Conservation (phyloP, 2,329 filamentous ascomycete species). For the Talaromyces verruculosus region DNA sequence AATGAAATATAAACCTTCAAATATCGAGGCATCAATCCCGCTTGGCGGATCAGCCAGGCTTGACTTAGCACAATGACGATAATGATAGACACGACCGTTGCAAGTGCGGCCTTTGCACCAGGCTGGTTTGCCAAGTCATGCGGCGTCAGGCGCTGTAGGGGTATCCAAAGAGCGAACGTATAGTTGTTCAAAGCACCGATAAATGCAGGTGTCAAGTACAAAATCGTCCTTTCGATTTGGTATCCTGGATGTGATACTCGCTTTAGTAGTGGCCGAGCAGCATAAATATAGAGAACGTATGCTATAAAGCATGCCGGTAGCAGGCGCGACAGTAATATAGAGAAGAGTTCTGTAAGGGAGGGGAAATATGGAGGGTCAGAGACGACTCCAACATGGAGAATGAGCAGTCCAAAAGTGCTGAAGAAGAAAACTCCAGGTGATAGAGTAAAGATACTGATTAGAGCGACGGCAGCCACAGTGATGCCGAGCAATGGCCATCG, state of each 20-base stretch:
- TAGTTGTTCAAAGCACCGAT: conserved; percentile 91
- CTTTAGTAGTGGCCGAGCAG: conserved; percentile 68
- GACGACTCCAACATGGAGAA: conserved; percentile 86
- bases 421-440: conserved; percentile 82
- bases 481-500: conserved; percentile 82
- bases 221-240: conserved; percentile 82
- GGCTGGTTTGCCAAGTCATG: conserved; percentile 88
- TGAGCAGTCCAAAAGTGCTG: conserved; percentile 75
- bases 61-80: conserved; percentile 69
- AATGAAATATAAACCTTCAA: conserved; percentile 75
- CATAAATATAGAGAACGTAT: conserved; percentile 84
- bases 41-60: conserved; percentile 80
- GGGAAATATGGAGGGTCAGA: conserved; percentile 76
- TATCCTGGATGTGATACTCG: conserved; percentile 61
- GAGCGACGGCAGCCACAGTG: conserved; percentile 73
- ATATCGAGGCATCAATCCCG: conserved; percentile 75
- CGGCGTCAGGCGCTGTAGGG: conserved; percentile 84
- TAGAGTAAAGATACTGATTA: conserved; percentile 78
- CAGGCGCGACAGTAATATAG: conserved; percentile 75
- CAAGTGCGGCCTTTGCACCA: conserved; percentile 78
- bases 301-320: conserved; percentile 84
- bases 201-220: conserved; percentile 90
- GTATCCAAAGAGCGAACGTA: conserved; percentile 83
- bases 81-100: conserved; percentile 72
- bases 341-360: conserved; percentile 70